Base-by-base conservation (phyloP, 345 rosid species). In the Mangifera indica region DNA sequence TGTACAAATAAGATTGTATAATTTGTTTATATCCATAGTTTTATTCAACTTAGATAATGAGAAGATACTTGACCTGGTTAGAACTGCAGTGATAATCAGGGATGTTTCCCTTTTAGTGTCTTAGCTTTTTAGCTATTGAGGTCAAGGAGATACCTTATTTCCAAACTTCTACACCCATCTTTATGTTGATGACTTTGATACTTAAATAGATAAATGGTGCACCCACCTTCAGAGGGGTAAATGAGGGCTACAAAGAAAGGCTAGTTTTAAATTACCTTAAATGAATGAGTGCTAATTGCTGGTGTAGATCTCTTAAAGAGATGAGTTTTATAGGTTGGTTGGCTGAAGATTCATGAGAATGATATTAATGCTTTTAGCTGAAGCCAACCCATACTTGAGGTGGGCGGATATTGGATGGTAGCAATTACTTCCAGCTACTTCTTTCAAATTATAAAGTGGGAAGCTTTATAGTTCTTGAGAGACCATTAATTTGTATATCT, bases 351-450 rank as follows among this genome's bases (percentile, higher is more conserved):
- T 48, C 78, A 74, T 76, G 80, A 58, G 80, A 17, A 34, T 72
- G 75, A 67, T 74, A 77, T 84, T 70, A 85, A 82, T 85, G 86
- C 72, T 56, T 82, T 60, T 70, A 64, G 85, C 73, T 79, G 83
- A 29, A 73, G 83, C 79, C 87, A 76, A 76, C 81, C 55, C 68
- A 34, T 25, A 63, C 66, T 59, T 63, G 61, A 69, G 82, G 81
- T 77, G 78, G 89, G 79, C 76, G 85, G 79, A 4, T 5, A 84
- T 69, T 57, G 81, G 84, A 70, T 57, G 18, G 78, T 48, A 60
- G 81, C 85, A 77, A 84, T 85, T 78, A 84, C 81, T 74, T 83
- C 74, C 51, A 63, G 72, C 78, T 66, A 49, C 70, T 68, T 32
- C 71, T 66, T 70, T 24, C 53, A 72, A 48, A 44, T 67, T 58